These are phyloP conservation scores for Maudiozyma barnettii DNA, from an alignment of 805 yeast species.

Conservation along the genomic window DNA sequence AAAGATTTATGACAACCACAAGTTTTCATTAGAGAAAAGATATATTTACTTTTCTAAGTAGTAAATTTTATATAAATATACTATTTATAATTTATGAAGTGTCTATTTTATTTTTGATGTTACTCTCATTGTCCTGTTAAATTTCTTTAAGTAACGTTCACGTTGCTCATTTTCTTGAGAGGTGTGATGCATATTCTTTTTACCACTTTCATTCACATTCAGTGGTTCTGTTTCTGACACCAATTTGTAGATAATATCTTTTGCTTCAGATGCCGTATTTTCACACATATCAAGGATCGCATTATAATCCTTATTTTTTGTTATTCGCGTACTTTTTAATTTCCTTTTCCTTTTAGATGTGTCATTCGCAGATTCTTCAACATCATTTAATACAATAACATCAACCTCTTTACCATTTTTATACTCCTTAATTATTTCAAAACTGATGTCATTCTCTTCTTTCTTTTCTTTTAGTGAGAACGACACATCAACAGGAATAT, in stretches of 20 bases:
- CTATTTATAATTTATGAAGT: neutral
- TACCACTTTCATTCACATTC: neutral
- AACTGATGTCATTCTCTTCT: neutral
- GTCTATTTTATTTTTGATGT: neutral
- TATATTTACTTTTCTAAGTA: too few species aligned
- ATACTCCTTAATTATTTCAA: slow-evolving; percentile 10
- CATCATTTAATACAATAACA: slow-evolving; percentile 15
- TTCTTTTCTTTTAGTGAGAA: neutral
- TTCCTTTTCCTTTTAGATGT: neutral
- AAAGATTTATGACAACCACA: too few species aligned
- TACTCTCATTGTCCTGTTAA: slow-evolving; percentile 7
- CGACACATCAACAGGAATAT: neutral
- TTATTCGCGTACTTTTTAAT: slow-evolving; percentile 10
- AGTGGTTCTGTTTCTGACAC: slow-evolving; percentile 2
- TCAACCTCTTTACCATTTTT: slow-evolving; percentile 16
- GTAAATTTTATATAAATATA: neutral
- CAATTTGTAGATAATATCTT: slow-evolving; percentile 16
- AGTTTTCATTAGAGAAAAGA: too few species aligned
- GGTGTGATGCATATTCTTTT: neutral
- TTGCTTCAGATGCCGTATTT: slow-evolving; percentile 21
- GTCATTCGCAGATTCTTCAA: neutral
- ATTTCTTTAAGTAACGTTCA: slow-evolving; percentile 7
- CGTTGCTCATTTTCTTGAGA: neutral
- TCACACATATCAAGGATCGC: slow-evolving; percentile 23
- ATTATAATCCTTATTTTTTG: slow-evolving; percentile 8